Evolutionary conservation across 1,284 basidiomycete species (phyloP).

Genomic region (Ustilago loliicola): DNA sequence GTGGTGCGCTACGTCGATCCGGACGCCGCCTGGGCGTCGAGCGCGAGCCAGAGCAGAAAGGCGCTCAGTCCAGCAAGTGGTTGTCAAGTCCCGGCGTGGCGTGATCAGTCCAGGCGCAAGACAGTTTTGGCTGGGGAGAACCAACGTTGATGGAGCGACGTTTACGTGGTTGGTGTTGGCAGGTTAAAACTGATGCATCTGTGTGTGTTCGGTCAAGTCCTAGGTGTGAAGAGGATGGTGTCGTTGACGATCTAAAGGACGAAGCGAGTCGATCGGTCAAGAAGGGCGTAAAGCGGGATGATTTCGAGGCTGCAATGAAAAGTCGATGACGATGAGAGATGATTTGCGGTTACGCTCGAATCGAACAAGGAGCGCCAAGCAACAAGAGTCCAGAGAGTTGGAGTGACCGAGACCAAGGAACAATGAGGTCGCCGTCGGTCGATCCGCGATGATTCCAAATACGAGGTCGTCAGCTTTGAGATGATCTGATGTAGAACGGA

Average conservation of each 20-base stretch:
- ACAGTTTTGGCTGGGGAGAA: too few relatives aligned
- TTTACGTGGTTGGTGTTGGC: background rate
- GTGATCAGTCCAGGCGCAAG: slow-evolving; percentile 4
- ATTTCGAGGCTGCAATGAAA: background rate
- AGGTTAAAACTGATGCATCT: background rate
- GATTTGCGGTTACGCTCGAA: background rate
- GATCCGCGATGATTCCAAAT: background rate
- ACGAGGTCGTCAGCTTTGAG: background rate
- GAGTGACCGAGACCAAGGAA: background rate
- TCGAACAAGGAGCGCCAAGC: background rate
- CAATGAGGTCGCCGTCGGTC: background rate
- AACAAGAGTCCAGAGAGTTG: background rate
- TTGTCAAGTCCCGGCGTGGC: background rate
- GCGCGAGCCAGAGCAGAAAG: background rate
- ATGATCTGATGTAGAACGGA: background rate
- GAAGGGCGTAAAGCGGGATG: background rate
- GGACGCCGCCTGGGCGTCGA: background rate
- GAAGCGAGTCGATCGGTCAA: too few relatives aligned
- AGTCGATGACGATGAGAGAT: background rate
- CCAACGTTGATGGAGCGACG: background rate
- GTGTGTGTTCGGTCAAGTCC: background rate
- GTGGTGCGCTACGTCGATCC: background rate
- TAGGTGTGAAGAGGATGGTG: background rate
- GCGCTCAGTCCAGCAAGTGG: slow-evolving; percentile 2
- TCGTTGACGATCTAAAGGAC: background rate